These are phyloP conservation scores for Pythium sp. DNA, from an alignment of 352 stramenopile genomes.

Conservation along the genomic window DNA sequence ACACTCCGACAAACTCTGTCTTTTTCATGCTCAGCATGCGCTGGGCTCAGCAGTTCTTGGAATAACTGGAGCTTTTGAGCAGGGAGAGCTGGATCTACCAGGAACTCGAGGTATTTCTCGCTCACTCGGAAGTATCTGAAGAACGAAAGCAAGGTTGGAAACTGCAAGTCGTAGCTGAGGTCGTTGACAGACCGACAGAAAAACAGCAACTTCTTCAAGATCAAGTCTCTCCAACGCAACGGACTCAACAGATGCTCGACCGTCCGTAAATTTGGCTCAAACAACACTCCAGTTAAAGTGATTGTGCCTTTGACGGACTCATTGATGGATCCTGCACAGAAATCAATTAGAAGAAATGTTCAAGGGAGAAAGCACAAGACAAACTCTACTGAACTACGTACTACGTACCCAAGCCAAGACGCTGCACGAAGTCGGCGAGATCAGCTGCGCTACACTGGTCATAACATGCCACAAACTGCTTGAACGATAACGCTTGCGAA, in stretches of 20 bases:
- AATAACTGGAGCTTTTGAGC: conserved; percentile 26
- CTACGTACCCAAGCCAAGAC: conserved; percentile 45
- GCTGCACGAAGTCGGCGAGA: conserved; percentile 28
- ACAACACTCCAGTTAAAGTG: conserved; percentile 25
- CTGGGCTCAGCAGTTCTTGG: conserved; percentile 29
- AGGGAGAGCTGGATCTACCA: conserved; percentile 29
- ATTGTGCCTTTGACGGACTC: conserved; percentile 31
- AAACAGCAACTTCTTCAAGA: conserved; percentile 36
- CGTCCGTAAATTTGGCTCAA: conserved; percentile 25
- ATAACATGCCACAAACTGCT: conserved; percentile 39
- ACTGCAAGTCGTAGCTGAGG: conserved; percentile 38
- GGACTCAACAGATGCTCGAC: conserved; percentile 28
- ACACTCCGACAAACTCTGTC: conserved; percentile 46
- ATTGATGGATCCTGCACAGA: conserved; percentile 32
- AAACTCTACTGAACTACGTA: conserved; percentile 19
- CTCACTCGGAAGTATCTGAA: conserved; percentile 11
- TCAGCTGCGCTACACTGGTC: conserved; percentile 34
- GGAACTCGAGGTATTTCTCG: conserved; percentile 2
- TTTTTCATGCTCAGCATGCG: conserved; percentile 42
- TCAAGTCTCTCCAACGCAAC: conserved; percentile 31
- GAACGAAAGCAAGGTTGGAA: conserved; percentile 23
- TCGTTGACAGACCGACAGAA: conserved; percentile 34
- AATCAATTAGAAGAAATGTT: neutral
- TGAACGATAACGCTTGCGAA: conserved; percentile 23
- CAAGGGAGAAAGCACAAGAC: neutral